Evolutionary conservation across 495 filamentous ascomycete genomes (phyloP), one percentile per base, ranked within the genome.

Genomic region (Daldinia grandis): DNA sequence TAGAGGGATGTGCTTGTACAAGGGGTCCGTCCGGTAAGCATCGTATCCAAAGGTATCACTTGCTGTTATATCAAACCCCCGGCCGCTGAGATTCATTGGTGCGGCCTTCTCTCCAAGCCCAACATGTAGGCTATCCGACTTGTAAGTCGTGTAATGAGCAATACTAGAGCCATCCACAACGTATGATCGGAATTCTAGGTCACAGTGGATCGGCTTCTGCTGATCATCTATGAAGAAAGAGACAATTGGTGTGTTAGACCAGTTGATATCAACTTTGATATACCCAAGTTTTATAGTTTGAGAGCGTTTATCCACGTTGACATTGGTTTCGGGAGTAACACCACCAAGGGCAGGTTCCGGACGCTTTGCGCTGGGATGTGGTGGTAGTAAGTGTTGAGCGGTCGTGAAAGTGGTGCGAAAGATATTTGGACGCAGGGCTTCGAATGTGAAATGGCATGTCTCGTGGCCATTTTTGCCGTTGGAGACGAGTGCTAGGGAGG

Each of bases 1-100:
- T 0, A 92, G 81, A 0, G 90, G 89, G 40, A 91, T 88, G 65
- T 91, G 87, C 76, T 92, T 92, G 81, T 92, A 92, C 53, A 92
- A 80, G 14, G 90, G 89, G 75, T 92, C 90, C 47, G 88, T 88
- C 19, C 86, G 85, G 74, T 91, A 88, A 25, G 87, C 84, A 71
- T 92, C 89, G 76, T 92, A 92, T 19, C 88, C 87, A 64, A 90
- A 91, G 54, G 83, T 88, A 76, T 92, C 90, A 21, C 87, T 91
- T 8, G 88, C 88, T 4, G 88, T 86, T 54, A 92, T 82, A 40
- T 82, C 83, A 76, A 91, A 91, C 60, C 85, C 81, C 3, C 90
- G 86, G 47, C 87, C 87, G 6, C 81, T 86, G n/a, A 92, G 82
- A 71, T 92, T 84, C 88, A 92, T 91, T 0, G 90, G 90, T 1